Evolutionary conservation across 371 early-diverging fungal genomes (phyloP).

Genomic region (Mucor irregularis): DNA sequence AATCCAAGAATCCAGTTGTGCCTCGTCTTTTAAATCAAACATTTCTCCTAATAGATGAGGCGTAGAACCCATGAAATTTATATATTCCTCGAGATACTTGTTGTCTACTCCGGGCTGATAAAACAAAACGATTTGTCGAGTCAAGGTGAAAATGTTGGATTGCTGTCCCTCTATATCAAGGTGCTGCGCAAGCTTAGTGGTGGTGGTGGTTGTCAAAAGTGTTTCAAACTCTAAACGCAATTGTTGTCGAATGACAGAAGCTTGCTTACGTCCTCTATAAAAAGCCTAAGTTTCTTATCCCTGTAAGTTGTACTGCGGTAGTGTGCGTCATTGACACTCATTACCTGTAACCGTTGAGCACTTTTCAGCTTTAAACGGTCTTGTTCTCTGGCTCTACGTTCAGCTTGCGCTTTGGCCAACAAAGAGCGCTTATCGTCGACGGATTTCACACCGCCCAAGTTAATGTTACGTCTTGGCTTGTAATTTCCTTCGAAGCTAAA

Average conservation of each 20-base stretch:
- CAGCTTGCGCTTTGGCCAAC: slow-evolving; percentile 73
- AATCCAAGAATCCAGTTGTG: slow-evolving; percentile 18
- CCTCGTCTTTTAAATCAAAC: slow-evolving; percentile 2
- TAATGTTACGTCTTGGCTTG: slow-evolving; percentile 71
- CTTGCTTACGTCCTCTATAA: slow-evolving; percentile 38
- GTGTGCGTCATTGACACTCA: too few species aligned
- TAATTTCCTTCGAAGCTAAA: slow-evolving; percentile 76
- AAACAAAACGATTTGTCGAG: slow-evolving; percentile 18
- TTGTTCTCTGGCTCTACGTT: slow-evolving; percentile 71
- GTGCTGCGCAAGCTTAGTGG: background rate
- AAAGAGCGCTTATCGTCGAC: slow-evolving; percentile 67
- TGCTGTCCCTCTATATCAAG: background rate
- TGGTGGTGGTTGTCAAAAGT: background rate
- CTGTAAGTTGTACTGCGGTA: too few species aligned
- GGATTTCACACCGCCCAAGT: slow-evolving; percentile 73
- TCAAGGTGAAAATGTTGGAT: background rate
- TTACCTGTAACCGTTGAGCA: slow-evolving; percentile 70
- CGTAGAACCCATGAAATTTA: background rate
- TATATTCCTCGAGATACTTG: background rate
- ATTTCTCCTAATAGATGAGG: background rate
- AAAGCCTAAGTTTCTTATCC: slow-evolving; percentile 35
- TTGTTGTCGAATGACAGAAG: slow-evolving; percentile 11
- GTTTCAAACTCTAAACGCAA: slow-evolving; percentile 11
- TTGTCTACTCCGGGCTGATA: slow-evolving; percentile 12
- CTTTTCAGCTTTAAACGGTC: slow-evolving; percentile 63